Evolutionary conservation across 805 yeast genomes (phyloP).

Genomic region (Candida ascalaphidarum): DNA sequence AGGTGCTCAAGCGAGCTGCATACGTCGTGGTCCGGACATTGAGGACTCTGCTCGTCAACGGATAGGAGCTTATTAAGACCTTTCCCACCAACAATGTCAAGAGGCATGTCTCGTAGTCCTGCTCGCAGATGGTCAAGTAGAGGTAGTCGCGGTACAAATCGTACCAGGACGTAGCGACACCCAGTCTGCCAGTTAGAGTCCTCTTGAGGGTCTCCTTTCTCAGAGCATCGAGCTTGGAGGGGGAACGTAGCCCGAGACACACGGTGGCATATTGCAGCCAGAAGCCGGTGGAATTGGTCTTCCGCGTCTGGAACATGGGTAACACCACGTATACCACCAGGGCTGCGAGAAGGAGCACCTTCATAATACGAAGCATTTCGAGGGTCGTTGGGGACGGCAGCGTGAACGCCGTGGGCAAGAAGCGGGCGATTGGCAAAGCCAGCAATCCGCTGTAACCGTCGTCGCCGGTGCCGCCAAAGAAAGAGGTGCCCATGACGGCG

Average conservation of each 20-base stretch:
- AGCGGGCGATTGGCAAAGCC: slow-evolving; percentile 30
- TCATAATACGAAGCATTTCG: slow-evolving; percentile 1
- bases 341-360: no score
- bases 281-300: no score
- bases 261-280: no score
- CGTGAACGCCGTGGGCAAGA: slow-evolving; percentile 6
- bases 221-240: no score
- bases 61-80: slow-evolving; percentile 13
- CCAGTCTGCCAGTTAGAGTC: no score
- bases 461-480: slow-evolving; percentile 40
- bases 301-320: no score
- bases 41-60: slow-evolving; percentile 11
- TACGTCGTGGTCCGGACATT: slow-evolving; percentile 15
- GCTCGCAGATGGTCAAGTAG: slow-evolving; percentile 18
- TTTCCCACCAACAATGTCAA: slow-evolving; percentile 20
- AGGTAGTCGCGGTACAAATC: slow-evolving; percentile 17
- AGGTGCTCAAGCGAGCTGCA: slow-evolving; percentile 17
- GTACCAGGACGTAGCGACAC: no score
- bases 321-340: no score
- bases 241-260: no score
- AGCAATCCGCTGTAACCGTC: slow-evolving; percentile 38
- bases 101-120: slow-evolving; percentile 24
- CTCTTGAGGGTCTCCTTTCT: no score
- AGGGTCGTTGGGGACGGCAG: slow-evolving; percentile 6
- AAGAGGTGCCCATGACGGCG: slow-evolving; percentile 53